Conservation (phyloP, 495 filamentous ascomycete genomes). For the Neurospora sp. region DNA sequence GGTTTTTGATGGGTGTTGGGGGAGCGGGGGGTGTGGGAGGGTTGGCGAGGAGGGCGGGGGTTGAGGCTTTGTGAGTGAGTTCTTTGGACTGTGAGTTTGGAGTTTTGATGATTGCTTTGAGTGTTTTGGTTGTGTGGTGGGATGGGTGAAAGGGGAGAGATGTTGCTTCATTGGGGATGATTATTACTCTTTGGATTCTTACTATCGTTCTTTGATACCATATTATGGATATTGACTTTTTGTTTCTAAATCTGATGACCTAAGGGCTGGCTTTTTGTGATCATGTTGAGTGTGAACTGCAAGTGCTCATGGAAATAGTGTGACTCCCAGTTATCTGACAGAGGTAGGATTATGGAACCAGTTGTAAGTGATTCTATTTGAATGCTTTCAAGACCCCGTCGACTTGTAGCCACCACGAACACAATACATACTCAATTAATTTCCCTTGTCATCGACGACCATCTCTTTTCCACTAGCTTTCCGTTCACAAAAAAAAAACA, state of each 20-base stretch:
- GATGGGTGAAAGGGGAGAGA: neutral
- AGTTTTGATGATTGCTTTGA: neutral
- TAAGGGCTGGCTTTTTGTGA: neutral
- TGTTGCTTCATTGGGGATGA: neutral
- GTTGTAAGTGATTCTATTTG: neutral
- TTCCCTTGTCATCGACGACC: neutral
- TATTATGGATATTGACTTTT: neutral
- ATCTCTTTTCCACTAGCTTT: neutral
- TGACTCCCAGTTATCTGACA: neutral
- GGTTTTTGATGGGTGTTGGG: constrained; percentile 34
- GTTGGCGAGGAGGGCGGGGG: constrained; percentile 20
- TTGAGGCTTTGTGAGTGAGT: constrained; percentile 16
- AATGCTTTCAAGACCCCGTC: neutral
- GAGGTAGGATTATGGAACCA: neutral
- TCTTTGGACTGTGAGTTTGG: neutral
- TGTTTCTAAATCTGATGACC: neutral
- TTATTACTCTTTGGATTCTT: neutral
- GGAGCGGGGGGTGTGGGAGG: constrained; percentile 11
- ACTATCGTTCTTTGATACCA: neutral
- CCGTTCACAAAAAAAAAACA: neutral
- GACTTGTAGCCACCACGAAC: neutral
- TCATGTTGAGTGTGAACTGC: neutral
- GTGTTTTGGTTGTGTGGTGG: neutral
- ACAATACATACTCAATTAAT: neutral
- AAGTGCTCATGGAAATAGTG: too few species aligned